phyloP scores from a whole-genome alignment of 1,139 yeast genomes.

The Scheffersomyces cryptocercus region DNA sequence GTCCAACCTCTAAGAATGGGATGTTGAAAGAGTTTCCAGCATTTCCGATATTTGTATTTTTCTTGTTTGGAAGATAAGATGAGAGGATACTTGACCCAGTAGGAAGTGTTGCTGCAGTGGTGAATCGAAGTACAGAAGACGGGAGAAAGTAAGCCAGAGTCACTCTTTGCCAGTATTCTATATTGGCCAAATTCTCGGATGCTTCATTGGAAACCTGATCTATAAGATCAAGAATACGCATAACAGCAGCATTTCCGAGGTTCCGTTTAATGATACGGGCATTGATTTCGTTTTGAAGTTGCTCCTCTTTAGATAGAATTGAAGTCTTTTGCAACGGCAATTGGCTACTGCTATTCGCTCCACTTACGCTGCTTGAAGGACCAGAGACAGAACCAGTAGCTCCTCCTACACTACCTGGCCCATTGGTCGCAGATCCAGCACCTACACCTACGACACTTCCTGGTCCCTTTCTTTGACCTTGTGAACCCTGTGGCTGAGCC shows the following conservation, averaged over 20 bases:
- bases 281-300: conserved; percentile 35
- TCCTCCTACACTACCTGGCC: not conserved
- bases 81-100: not conserved
- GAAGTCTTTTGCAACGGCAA: not conserved
- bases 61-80: not conserved
- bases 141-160: conserved; percentile 38
- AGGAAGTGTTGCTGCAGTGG: conserved; percentile 16
- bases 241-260: conserved; percentile 47
- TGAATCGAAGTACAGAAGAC: conserved; percentile 28
- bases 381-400: not conserved
- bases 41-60: conserved; percentile 1
- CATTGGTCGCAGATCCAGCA: too few relatives aligned
- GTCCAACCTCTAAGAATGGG: not conserved
- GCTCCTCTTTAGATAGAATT: conserved; percentile 16
- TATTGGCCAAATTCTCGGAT: conserved; percentile 25
- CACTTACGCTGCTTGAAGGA: conserved; percentile 1
- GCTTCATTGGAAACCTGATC: conserved; percentile 40
- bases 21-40: conserved; percentile 6
- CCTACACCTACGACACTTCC: conserved; percentile 3
- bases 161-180: conserved; percentile 44
- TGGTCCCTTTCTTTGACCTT: conserved; percentile 1
- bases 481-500: conserved; percentile 1
- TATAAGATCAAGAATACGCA: conserved; percentile 39
- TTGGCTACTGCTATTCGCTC: conserved; percentile 1
- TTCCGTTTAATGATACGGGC: conserved; percentile 41